phyloP scores from a whole-genome alignment of 306 rosid species.

The Casuarina equisetifolia region DNA sequence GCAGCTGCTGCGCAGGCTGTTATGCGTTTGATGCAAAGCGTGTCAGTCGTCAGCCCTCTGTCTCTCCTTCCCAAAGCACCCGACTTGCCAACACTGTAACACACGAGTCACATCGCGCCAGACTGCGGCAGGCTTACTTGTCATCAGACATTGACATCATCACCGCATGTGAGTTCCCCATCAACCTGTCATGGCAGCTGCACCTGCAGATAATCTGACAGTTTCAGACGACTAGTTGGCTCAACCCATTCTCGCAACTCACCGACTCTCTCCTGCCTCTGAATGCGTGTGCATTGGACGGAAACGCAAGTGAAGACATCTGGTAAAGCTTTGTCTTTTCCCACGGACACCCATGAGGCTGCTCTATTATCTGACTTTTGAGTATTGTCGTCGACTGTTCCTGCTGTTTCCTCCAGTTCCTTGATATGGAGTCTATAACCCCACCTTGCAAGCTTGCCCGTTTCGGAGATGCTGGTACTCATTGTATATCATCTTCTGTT shows the following conservation, averaged over 20 bases:
- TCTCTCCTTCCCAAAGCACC: no score
- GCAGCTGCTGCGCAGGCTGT: no score
- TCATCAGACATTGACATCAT: neutral
- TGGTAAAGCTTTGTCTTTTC: neutral
- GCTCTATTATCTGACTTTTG: neutral
- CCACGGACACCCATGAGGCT: neutral
- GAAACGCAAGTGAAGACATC: neutral
- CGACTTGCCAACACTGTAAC: no score
- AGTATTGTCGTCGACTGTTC: neutral
- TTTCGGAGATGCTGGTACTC: neutral
- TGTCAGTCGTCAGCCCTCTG: no score
- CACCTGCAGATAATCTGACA: conserved; percentile 5
- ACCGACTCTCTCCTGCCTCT: neutral
- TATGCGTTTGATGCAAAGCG: no score
- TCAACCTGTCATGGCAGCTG: neutral
- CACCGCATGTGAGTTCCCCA: neutral
- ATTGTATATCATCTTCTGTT: neutral
- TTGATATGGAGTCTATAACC: neutral
- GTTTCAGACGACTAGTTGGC: neutral
- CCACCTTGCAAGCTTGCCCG: neutral
- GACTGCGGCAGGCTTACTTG: neutral
- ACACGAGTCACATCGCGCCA: neutral
- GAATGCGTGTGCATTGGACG: neutral
- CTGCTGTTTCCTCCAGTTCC: neutral
- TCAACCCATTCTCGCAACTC: neutral